phyloP scores from a whole-genome alignment of 2,329 filamentous ascomycete genomes.

The Lachnellula arida region DNA sequence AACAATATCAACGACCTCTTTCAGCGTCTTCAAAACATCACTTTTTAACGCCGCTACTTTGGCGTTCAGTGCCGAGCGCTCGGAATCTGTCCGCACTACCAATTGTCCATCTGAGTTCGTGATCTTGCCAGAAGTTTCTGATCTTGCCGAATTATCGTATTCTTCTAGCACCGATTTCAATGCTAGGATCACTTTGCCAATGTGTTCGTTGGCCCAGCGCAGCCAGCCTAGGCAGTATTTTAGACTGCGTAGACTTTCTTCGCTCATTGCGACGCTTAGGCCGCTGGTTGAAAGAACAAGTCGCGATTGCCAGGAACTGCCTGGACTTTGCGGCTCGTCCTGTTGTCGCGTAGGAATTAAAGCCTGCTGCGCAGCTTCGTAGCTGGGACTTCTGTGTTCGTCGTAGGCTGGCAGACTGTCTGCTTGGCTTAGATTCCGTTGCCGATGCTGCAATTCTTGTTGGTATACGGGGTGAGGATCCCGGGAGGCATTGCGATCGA shows the following conservation, averaged over 20 bases:
- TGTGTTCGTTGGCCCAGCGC: conserved; percentile 74
- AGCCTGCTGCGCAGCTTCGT: conserved; percentile 54
- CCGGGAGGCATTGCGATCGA: conserved; percentile 30
- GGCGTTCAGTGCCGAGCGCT: conserved; percentile 25
- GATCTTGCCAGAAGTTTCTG: conserved; percentile 30
- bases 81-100: conserved; percentile 25
- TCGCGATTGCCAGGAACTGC: conserved; percentile 67
- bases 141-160: conserved; percentile 57
- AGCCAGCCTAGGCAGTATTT: conserved; percentile 81
- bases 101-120: conserved; percentile 18
- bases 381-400: conserved; percentile 68
- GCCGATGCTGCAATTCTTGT: conserved; percentile 27
- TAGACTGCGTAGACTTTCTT: conserved; percentile 77
- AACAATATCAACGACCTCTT: conserved; percentile 77
- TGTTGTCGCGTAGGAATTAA: conserved; percentile 30
- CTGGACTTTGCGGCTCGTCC: conserved; percentile 24
- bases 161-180: conserved; percentile 74
- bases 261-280: conserved; percentile 84
- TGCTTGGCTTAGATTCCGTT: conserved; percentile 34
- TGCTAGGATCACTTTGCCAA: conserved; percentile 69
- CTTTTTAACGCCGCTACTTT: conserved; percentile 60
- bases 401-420: conserved; percentile 84
- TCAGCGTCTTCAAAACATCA: conserved; percentile 73
- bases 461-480: conserved; percentile 26
- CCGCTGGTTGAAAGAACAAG: conserved; percentile 88